Evolutionary conservation across 305 asterid species (phyloP).

Genomic region (Striga hermonthica): DNA sequence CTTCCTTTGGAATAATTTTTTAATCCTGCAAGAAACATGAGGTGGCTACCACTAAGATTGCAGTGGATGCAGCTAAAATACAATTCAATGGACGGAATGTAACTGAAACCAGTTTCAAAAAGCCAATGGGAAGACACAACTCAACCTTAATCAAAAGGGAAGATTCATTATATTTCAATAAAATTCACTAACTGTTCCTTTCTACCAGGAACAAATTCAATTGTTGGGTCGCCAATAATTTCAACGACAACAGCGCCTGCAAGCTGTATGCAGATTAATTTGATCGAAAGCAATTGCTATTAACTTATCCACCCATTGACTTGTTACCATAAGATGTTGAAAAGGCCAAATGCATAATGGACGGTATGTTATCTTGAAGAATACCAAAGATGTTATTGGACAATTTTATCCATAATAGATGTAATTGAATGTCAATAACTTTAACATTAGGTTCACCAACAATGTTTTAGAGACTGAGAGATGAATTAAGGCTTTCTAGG

Average conservation of each 20-base stretch:
- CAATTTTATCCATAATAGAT: too few species aligned
- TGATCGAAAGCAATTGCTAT: too few species aligned
- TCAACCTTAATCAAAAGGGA: background rate
- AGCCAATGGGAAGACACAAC: background rate
- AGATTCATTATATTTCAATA: slow-evolving; percentile 6
- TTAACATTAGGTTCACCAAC: too few species aligned
- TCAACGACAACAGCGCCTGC: slow-evolving; percentile 96
- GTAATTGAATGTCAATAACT: too few species aligned
- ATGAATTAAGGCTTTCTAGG: too few species aligned
- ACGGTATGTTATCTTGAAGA: too few species aligned
- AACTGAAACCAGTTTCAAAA: background rate
- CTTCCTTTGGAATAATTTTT: slow-evolving; percentile 62
- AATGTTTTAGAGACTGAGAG: too few species aligned
- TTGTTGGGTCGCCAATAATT: slow-evolving; percentile 80
- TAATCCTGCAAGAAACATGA: slow-evolving; percentile 52
- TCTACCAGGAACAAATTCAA: slow-evolving; percentile 78
- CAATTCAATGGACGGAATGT: background rate
- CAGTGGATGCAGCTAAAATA: background rate
- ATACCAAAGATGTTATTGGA: too few species aligned
- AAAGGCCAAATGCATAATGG: too few species aligned
- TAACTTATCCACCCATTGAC: too few species aligned
- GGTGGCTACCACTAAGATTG: background rate
- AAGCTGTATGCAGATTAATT: slow-evolving; percentile 41
- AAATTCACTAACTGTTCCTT: slow-evolving; percentile 43
- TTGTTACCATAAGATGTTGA: too few species aligned